Conservation (phyloP, 306 rosid genomes). For the Acacia acuminata region DNA sequence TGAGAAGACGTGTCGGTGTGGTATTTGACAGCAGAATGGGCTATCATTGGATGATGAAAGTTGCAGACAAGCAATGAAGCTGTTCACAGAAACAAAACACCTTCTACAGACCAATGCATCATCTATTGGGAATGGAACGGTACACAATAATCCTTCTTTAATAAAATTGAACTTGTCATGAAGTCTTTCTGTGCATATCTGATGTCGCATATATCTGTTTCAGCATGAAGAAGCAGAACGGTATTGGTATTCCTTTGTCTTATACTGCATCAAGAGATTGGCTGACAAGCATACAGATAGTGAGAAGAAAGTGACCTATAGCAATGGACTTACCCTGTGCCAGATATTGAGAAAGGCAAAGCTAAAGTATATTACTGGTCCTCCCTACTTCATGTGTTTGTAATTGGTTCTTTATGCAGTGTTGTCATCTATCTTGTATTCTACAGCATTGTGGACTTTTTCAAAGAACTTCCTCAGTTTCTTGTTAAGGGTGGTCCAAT, state of each 20-base stretch:
- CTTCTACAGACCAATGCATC: constrained; percentile 41
- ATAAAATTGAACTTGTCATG: background rate
- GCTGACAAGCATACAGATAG: constrained; percentile 36
- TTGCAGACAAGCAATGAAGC: constrained; percentile 43
- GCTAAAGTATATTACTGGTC: constrained; percentile 63
- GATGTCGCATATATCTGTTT: background rate
- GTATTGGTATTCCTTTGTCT: constrained; percentile 60
- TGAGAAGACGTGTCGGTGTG: background rate
- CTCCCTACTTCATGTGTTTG: constrained; percentile 18
- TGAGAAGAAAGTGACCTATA: constrained; percentile 36
- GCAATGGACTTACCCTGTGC: constrained; percentile 51
- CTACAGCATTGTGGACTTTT: constrained; percentile 80
- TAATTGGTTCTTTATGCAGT: constrained; percentile 26
- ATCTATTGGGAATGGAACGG: constrained; percentile 59
- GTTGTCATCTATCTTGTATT: constrained; percentile 32
- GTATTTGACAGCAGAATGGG: constrained; percentile 42
- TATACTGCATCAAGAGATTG: constrained; percentile 57
- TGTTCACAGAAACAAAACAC: constrained; percentile 54
- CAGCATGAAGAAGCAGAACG: constrained; percentile 76
- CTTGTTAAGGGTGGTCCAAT: constrained; percentile 82
- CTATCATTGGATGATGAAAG: constrained; percentile 45
- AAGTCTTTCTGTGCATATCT: constrained; percentile 8
- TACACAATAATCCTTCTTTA: constrained; percentile 10
- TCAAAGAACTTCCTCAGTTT: constrained; percentile 96
- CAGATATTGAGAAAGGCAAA: constrained; percentile 80